Evolutionary conservation across 495 filamentous ascomycete genomes (phyloP).

Genomic region (Penicillium verhagenii): DNA sequence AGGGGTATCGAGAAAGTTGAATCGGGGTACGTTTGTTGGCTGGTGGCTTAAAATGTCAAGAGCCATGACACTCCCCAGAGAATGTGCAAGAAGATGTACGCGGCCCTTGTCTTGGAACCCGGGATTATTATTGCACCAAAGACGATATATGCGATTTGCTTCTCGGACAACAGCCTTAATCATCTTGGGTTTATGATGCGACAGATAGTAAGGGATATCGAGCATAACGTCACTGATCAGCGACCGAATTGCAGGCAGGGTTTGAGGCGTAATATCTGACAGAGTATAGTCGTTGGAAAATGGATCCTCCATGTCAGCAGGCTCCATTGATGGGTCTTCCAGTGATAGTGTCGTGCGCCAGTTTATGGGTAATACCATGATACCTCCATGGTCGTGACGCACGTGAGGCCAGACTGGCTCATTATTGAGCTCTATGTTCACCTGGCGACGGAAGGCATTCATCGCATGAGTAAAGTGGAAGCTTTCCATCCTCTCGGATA

Average conservation of each 20-base stretch:
- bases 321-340: conserved; percentile 65
- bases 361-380: conserved; percentile 79
- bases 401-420: conserved; percentile 71
- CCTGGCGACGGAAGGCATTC: conserved; percentile 79
- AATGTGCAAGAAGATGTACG: conserved; percentile 91
- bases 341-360: conserved; percentile 87
- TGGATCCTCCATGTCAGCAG: conserved; percentile 44
- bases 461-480: conserved; percentile 96
- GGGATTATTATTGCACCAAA: conserved; percentile 92
- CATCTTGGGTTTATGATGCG: conserved; percentile 94
- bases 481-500: conserved; percentile 93
- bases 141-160: conserved; percentile 87
- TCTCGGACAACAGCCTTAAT: conserved; percentile 83
- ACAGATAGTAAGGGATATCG: conserved; percentile 95
- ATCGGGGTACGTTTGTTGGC: conserved; percentile 62
- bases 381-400: conserved; percentile 64
- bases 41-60: conserved; percentile 88
- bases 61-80: conserved; percentile 89
- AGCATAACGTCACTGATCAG: conserved; percentile 97
- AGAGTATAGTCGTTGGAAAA: conserved; percentile 68
- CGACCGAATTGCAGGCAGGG: conserved; percentile 82
- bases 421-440: conserved; percentile 81
- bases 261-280: conserved; percentile 87
- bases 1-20: conserved; percentile 50
- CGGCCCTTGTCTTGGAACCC: conserved; percentile 77